These are phyloP conservation scores for Fusarium tuaranense DNA, from an alignment of 2,329 filamentous ascomycete species.

Conservation along the genomic window DNA sequence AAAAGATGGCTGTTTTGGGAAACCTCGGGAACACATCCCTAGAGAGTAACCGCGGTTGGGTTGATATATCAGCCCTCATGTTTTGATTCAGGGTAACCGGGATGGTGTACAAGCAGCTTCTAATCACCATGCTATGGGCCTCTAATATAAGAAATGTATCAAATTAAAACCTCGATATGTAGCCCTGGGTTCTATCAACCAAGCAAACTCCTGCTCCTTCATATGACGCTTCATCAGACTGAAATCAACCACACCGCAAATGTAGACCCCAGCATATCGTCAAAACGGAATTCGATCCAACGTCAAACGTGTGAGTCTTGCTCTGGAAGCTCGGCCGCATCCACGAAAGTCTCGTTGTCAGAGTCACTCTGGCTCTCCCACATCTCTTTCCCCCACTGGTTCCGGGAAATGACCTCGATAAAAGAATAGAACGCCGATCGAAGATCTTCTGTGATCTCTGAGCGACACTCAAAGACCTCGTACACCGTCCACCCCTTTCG, in stretches of 20 bases:
- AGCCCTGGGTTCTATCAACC: not conserved
- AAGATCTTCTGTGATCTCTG: not conserved
- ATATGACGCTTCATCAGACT: not conserved
- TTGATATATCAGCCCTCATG: no score
- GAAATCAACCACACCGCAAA: not conserved
- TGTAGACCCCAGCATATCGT: not conserved
- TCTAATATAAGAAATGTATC: no score
- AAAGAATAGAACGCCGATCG: not conserved
- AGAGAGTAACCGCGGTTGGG: not conserved
- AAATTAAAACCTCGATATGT: not conserved
- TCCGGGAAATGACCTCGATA: not conserved
- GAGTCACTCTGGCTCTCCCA: no score
- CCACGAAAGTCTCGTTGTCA: not conserved
- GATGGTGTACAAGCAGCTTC: no score
- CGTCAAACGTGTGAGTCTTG: no score
- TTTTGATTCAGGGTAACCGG: not conserved
- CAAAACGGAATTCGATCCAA: fast-evolving
- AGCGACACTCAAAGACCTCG: not conserved
- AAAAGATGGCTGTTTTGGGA: not conserved
- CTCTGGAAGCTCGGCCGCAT: not conserved
- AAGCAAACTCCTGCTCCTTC: not conserved
- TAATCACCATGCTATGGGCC: no score
- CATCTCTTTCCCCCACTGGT: not conserved
- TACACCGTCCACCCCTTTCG: not conserved
- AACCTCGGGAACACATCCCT: not conserved